Conservation (phyloP, 2,329 filamentous ascomycete genomes). For the Seiridium unicorne region DNA sequence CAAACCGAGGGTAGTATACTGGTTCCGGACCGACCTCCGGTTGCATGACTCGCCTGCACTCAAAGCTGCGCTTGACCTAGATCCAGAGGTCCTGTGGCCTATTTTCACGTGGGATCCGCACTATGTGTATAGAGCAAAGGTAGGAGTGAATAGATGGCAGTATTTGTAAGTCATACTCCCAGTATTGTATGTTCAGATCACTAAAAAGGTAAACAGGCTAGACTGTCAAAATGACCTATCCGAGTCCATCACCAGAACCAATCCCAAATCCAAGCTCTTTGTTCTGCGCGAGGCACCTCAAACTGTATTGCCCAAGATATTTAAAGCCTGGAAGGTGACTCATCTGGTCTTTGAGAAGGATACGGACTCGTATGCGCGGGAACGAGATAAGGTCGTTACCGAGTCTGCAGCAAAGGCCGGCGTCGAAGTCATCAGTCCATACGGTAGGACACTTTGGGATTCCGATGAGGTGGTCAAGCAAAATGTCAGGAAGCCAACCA, state of each 20-base stretch:
- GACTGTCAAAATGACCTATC: conserved; percentile 75
- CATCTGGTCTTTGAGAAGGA: conserved; percentile 80
- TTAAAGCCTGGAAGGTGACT: conserved; percentile 70
- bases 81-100: conserved; percentile 68
- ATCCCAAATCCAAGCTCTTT: conserved; percentile 65
- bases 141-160: conserved; percentile 72
- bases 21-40: conserved; percentile 76
- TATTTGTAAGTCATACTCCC: conserved; percentile 49
- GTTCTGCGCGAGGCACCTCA: conserved; percentile 71
- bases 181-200: not conserved
- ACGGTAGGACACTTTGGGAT: conserved; percentile 72
- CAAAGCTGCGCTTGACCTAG: conserved; percentile 67
- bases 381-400: conserved; percentile 60
- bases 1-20: conserved; percentile 64
- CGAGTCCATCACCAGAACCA: conserved; percentile 64
- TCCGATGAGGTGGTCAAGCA: conserved; percentile 65
- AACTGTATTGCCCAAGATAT: conserved; percentile 69
- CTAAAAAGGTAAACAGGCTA: conserved; percentile 40
- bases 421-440: conserved; percentile 63
- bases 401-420: conserved; percentile 62
- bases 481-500: conserved; percentile 69
- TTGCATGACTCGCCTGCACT: conserved; percentile 76
- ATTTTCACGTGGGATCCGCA: conserved; percentile 82
- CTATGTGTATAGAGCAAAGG: conserved; percentile 71
- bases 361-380: conserved; percentile 69